Base-by-base conservation (phyloP, 345 rosid species). In the Erodium maritimum region DNA sequence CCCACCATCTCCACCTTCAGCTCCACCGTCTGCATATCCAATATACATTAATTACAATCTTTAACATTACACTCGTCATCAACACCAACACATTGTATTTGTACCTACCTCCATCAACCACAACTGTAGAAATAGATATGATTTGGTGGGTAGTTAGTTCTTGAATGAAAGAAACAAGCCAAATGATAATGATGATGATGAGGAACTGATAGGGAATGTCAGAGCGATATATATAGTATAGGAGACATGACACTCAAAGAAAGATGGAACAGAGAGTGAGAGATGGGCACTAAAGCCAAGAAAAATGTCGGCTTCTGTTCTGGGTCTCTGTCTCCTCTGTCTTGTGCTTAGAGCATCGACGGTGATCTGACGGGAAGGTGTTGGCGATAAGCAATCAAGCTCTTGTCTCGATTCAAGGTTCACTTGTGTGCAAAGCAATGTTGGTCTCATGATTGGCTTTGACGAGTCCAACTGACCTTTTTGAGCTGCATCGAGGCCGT, bases 1-100 rank as follows among this genome's bases (percentile, higher is more conserved):
- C 81, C 75, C 7, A 77, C 81, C 81, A 77, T 77, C 60, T 77
- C 81, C 52, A 77, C 78, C 69, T 70, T 77, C 58, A 77, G 60
- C 58, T 77, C 81, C 6, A 77, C 75, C 2, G 62, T 73, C 81
- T 77, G 73, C 77, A 64, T 42, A 60, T 64, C 19, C 51, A 48
- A 2, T n/a, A 42, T 17, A 19, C 56, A 52, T 34, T 18, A 5
- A 17, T 60, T 14, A 20, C 23, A 34, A n/a, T n/a, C n/a, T n/a
- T n/a, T n/a, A 29, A 29, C 37, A 29, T 29, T 29, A 29, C 2
- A 4, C 37, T 6, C 37, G 5, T 5, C 2, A 5, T 3, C 8
- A 3, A 29, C 37, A 29, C 33, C 33, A 25, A 25, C 33, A 25
- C 33, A 25, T 25, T 25, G 7, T 25, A 25, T 25, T 2, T 25